These are phyloP conservation scores for Nitzschia sp. DNA, from an alignment of 108 stramenopile genomes.

Conservation along the genomic window DNA sequence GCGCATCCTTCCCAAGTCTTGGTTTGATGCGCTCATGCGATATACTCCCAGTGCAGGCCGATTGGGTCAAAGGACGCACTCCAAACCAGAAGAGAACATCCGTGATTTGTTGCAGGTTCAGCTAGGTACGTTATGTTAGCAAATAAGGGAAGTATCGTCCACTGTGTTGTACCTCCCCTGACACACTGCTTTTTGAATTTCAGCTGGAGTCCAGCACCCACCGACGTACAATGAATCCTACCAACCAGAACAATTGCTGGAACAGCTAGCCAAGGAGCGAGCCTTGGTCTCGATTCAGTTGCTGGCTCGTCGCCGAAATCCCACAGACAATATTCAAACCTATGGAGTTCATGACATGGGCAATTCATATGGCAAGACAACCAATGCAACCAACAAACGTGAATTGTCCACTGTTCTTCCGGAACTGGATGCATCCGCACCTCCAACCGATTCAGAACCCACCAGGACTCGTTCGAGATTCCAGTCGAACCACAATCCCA, in stretches of 20 bases:
- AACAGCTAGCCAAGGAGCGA: conserved; percentile 44
- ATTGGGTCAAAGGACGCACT: background rate
- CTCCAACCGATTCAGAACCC: background rate
- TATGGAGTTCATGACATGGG: no score
- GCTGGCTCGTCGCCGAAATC: conserved; percentile 42
- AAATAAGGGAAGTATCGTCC: no score
- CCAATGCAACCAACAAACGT: conserved; percentile 3
- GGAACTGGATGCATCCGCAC: background rate
- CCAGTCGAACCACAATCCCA: background rate
- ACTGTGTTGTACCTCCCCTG: background rate
- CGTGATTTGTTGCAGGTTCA: conserved; percentile 33
- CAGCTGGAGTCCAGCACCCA: conserved; percentile 22
- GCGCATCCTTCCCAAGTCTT: conserved; percentile 52
- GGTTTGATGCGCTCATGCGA: conserved; percentile 55
- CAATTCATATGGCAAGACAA: no score
- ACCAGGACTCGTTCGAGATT: background rate
- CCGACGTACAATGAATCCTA: conserved; percentile 11
- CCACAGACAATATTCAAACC: background rate
- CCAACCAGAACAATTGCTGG: conserved; percentile 37
- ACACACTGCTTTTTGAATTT: background rate
- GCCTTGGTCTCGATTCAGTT: conserved; percentile 55
- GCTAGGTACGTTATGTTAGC: conserved; percentile 62
- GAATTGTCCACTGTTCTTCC: conserved; percentile 4
- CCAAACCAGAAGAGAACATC: conserved; percentile 22
- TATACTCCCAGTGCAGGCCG: conserved; percentile 23